Evolutionary conservation across 176 grass and related monocot genomes (phyloP), one percentile per base, ranked within the genome.

Genomic region (Avena sativa): DNA sequence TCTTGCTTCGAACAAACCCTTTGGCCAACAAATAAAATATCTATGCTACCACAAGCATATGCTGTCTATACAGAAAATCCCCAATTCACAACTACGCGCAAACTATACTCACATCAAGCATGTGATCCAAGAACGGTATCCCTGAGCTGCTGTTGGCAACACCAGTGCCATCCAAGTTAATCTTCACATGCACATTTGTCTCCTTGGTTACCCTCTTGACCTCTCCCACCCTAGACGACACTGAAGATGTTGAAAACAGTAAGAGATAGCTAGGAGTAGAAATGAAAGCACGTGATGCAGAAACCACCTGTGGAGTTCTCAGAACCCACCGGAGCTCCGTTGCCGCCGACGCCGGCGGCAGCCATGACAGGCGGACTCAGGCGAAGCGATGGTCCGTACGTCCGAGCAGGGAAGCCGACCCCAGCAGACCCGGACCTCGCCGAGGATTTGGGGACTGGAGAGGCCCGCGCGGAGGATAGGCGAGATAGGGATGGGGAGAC

Each of bases 41-140:
- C 36, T 25, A 65, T 19, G 47, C 40, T 10, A 55, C 32, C 36
- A 30, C 53, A 78, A 44, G 63, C 63, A 36, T 58, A 66, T 56
- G 34, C 9, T 23, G 44, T 52, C 16, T 30, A 13, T 20, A 70
- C 20, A 61, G 10, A 46, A 71, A 25, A 57, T 23, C 12, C 25
- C 23, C 34, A 46, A 59, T 48, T 47, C 21, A 13, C 77, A 50
- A 76, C 86, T 69, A 40, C 50, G 19, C 73, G 56, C 4, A 77
- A 78, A 72, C 8, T 20, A 74, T 83, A 83, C 88, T 89, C 61
- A 98, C 96, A 86, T 95, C 96, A 46, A 98, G 84, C 93, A 98
- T 98, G 83, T 98, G 93, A 89, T 98, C 96, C 88, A 95, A 49
- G 85, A 98, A 98, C 8, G 92, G 92, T 84, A 98, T 95, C 73